phyloP scores from a whole-genome alignment of 202 grass and related monocot species.

The Dendrocalamus latiflorus region DNA sequence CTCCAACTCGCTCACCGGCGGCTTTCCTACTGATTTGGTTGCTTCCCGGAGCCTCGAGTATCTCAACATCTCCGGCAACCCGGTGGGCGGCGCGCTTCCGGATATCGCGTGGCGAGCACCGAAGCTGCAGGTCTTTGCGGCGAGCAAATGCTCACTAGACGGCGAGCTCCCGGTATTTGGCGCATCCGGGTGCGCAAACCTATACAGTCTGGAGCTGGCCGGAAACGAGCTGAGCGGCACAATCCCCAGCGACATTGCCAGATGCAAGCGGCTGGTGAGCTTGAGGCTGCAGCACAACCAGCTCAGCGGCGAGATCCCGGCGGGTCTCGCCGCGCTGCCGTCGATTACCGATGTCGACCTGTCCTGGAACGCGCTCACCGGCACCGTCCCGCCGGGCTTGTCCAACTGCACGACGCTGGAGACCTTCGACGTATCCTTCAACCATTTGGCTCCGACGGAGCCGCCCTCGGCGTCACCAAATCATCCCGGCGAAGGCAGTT shows the following conservation, averaged over 20 bases:
- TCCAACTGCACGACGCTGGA: slow-evolving; percentile 77
- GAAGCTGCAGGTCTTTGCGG: no score
- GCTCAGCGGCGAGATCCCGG: slow-evolving; percentile 58
- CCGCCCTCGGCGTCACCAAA: not conserved
- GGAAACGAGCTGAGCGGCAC: no score
- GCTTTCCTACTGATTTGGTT: slow-evolving; percentile 48
- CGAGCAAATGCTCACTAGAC: no score
- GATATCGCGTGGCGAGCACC: no score
- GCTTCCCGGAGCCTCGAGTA: slow-evolving; percentile 52
- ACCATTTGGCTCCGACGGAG: slow-evolving; percentile 31
- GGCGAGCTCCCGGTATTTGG: no score
- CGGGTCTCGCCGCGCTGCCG: slow-evolving; percentile 52
- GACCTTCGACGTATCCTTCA: slow-evolving; percentile 78
- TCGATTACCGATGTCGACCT: slow-evolving; percentile 86
- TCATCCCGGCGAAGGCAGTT: not conserved
- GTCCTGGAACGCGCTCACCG: slow-evolving; percentile 68
- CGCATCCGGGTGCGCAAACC: no score
- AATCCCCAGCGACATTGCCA: no score
- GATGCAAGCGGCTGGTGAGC: no score
- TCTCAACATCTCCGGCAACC: slow-evolving; percentile 78
- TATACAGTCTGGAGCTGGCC: no score
- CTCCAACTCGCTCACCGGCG: slow-evolving; percentile 53
- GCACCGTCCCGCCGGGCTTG: slow-evolving; percentile 55
- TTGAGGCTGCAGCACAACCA: slow-evolving; percentile 63
- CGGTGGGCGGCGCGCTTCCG: no score